Percentiles rank a stretch among this genome's conserved stretches.
Conservation (phyloP, 257 asterid genomes). For the Nicotiana undulata region DNA sequence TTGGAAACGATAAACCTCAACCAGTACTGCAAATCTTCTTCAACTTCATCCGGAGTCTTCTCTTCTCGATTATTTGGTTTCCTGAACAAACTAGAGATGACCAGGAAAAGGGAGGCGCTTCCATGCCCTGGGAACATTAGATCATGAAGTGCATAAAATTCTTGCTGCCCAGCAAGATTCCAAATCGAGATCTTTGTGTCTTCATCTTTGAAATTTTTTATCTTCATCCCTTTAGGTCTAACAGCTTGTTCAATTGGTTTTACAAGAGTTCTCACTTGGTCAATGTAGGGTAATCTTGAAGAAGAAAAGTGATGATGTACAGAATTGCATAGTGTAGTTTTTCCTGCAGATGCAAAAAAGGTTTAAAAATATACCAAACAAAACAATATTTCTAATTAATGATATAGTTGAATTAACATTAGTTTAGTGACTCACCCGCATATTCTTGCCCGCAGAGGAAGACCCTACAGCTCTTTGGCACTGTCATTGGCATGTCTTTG, state of each 20-base stretch:
- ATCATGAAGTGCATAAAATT: conserved; percentile 55
- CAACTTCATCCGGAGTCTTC: conserved; percentile 44
- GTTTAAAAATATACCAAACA: background rate
- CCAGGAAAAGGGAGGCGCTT: conserved; percentile 56
- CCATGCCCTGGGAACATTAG: conserved; percentile 83
- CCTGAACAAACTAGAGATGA: conserved; percentile 54
- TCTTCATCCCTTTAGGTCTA: conserved; percentile 48
- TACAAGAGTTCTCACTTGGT: conserved; percentile 61
- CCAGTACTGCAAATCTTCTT: conserved; percentile 81
- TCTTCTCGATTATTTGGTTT: conserved; percentile 54
- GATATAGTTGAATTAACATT: background rate
- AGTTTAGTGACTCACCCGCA: conserved; percentile 36
- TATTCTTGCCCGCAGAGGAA: conserved; percentile 69
- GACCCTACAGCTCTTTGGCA: conserved; percentile 60
- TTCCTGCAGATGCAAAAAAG: conserved; percentile 30
- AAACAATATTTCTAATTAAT: background rate
- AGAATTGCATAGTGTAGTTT: conserved; percentile 54
- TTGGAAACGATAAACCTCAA: conserved; percentile 65
- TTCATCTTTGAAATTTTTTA: conserved; percentile 53
- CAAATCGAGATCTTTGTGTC: conserved; percentile 65
- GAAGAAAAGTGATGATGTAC: conserved; percentile 52
- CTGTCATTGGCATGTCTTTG: conserved; percentile 52
- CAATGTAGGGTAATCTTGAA: conserved; percentile 45
- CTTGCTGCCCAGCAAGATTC: conserved; percentile 79
- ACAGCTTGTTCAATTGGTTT: conserved; percentile 76